These are phyloP conservation scores for Salix viminalis DNA, from an alignment of 345 rosid genomes.

Conservation along the genomic window DNA sequence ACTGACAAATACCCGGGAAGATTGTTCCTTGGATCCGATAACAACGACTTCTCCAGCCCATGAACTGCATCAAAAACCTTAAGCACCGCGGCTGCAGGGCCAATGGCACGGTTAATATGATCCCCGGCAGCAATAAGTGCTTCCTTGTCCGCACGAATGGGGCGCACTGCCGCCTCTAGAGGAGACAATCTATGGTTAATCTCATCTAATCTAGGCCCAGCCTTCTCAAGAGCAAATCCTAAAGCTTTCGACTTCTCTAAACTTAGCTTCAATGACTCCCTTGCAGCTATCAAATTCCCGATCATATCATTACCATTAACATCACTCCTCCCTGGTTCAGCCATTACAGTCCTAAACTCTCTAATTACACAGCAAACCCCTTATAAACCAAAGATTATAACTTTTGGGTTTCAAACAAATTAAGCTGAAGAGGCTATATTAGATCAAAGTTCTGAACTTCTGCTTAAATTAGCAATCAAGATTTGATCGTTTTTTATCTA, in stretches of 20 bases:
- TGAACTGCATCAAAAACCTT: slow-evolving; percentile 98
- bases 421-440: not conserved
- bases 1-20: slow-evolving; percentile 79
- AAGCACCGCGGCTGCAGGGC: slow-evolving; percentile 97
- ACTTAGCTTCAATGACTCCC: slow-evolving; percentile 58
- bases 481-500: not conserved
- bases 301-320: slow-evolving; percentile 21
- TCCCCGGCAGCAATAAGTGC: slow-evolving; percentile 84
- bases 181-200: slow-evolving; percentile 71
- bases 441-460: not conserved
- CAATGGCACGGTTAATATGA: slow-evolving; percentile 94
- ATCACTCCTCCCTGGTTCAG: slow-evolving; percentile 23
- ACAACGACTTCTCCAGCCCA: slow-evolving; percentile 81
- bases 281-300: slow-evolving; percentile 59
- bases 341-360: slow-evolving; percentile 41
- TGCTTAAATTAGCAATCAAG: not conserved
- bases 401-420: not conserved
- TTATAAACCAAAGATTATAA: slow-evolving; percentile 6
- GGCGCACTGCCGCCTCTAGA: slow-evolving; percentile 79
- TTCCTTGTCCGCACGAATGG: slow-evolving; percentile 85
- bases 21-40: slow-evolving; percentile 80
- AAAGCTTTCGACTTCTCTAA: slow-evolving; percentile 79
- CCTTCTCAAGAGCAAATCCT: slow-evolving; percentile 48
- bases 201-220: slow-evolving; percentile 77
- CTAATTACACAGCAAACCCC: not conserved